Base-by-base conservation (phyloP, 148 eudicot species). In the Dysphania ambrosioides region DNA sequence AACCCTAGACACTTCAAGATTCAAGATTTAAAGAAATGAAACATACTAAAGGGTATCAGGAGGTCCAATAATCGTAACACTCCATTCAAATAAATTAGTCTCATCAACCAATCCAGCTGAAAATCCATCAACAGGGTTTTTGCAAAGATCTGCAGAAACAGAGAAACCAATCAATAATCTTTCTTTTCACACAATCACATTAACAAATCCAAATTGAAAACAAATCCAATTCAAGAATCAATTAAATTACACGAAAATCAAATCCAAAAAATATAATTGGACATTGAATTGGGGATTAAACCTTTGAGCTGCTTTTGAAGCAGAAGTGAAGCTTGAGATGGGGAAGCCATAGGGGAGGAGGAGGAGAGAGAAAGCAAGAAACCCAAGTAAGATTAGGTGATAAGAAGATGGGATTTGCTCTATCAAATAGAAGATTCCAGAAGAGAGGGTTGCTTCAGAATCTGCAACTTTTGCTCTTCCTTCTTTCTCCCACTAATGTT, bases 261-360 rank as follows among this genome's bases (percentile, higher is more conserved):
- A 30, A 19, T 68, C 4, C 12, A 58, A 26, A 18, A 69, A 29
- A 34, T 38, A n/a, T 18, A 19, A 67, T 38, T 71, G 30, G 10
- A 69, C 55, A 63, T 78, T 23, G 56, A 67, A 59, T 24, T 36
- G 70, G 66, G 75, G 74, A 40, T 73, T 62, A 31, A 57, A 89
- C 94, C 94, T 83, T 87, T 88, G 36, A 90, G 90, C 74, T 90
- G 94, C 77, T 90, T 90, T 61, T 90, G 94, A 44, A 90, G 90
- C 60, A 90, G 85, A 40, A 90, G 91, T 72, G 86, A 84, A 38
- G 94, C 94, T 83, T 90, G 94, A 69, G 94, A 87, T 4, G 86
- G 65, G 31, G 90, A 82, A 29, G 85, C 86, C 93, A 87, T 86
- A 41, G 44, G 47, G 49, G 72, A 36, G 21, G 21, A 47, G 53